Evolutionary conservation across 192 early-diverging fungal species (phyloP), one percentile per base, ranked within the genome.

Genomic region (Coemansia sp.): DNA sequence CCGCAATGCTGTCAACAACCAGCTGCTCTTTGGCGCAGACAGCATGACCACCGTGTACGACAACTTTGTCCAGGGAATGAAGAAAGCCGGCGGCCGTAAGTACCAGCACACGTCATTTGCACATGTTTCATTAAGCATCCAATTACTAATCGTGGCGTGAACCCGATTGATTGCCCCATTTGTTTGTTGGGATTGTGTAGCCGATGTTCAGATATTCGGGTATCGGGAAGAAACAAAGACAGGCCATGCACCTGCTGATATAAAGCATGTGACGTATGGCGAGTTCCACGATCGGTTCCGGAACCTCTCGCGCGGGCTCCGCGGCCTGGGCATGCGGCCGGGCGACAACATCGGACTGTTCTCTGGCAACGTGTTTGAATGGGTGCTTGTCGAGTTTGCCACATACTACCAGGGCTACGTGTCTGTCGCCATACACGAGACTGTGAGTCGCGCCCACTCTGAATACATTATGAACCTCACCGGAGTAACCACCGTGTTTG

Each of bases 341-440:
- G 72, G 72, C 22, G 72, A 81, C 60, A 74, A 71, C 56, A 67
- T 88, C 17, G 87, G 85, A 17, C 56, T 88, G 20, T 88, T 78
- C 46, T 80, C 83, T 9, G 80, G 83, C 36, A 88, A 88, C 74
- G 67, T 85, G 22, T 38, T 81, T 7, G 87, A 88, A 37, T 88
- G 87, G 87, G 59, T 67, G 22, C 36, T 78, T 20, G 64, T 73
- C 10, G 76, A 78, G 57, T 78, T 64, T 49, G 76, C 76, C 17
- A 78, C 76, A 3, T 78, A 78, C 52, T 78, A 78, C 52, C 66
- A 69, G 46, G 76, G 76, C 7, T 69, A 72, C 63, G 84, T 88
- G 11, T 89, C 88, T 17, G 89, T 96, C 22, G 89, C 97, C 2
- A 82, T 98, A 5, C 91, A 96, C 80, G 97, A 98, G 61, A 95